phyloP scores from a whole-genome alignment of 352 stramenopile species.

The Pilasporangium apinafurcum region DNA sequence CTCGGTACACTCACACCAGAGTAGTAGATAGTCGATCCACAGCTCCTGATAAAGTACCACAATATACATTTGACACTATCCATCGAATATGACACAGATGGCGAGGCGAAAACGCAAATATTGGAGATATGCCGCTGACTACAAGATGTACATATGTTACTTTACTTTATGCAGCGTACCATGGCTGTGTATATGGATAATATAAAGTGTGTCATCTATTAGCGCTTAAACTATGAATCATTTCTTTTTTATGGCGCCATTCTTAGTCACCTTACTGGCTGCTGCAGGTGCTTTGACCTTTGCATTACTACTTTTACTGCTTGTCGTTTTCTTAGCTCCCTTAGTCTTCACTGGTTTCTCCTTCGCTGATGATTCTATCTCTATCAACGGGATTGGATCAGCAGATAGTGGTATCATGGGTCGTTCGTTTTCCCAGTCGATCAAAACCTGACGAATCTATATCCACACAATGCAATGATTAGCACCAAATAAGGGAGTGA shows the following conservation, averaged over 20 bases:
- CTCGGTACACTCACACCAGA: no score
- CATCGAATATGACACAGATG: no score
- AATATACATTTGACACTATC: no score
- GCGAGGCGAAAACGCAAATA: no score
- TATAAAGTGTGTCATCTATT: no score
- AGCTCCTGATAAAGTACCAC: no score
- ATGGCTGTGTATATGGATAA: slow-evolving; percentile 24
- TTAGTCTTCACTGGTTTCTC: background rate
- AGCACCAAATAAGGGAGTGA: background rate
- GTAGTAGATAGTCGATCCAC: no score
- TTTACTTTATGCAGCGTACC: slow-evolving; percentile 36
- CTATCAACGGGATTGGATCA: background rate
- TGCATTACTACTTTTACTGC: background rate
- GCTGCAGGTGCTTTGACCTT: background rate
- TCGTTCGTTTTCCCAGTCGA: slow-evolving; percentile 61
- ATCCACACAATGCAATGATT: background rate
- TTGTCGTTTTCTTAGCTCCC: background rate
- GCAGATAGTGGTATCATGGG: slow-evolving; percentile 7
- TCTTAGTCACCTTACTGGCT: background rate
- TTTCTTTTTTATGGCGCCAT: background rate
- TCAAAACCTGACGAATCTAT: slow-evolving; percentile 58
- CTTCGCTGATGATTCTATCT: background rate
- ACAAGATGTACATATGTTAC: no score
- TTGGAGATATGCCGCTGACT: no score
- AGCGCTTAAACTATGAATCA: no score